Conservation (phyloP, 257 asterid species). For the Cynanchum wilfordii region DNA sequence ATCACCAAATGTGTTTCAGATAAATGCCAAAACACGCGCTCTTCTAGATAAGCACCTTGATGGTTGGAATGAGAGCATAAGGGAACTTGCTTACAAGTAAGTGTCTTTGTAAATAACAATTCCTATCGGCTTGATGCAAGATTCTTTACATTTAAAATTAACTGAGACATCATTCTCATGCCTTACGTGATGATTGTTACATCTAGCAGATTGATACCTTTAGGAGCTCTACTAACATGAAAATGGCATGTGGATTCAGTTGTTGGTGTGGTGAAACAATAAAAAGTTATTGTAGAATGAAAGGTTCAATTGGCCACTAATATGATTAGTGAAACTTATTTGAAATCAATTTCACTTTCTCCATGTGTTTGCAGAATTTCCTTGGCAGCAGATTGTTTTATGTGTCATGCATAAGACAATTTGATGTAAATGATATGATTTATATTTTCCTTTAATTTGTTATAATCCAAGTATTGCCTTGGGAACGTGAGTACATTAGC, state of each 20-base stretch:
- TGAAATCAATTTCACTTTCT: not conserved
- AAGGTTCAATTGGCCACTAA: not conserved
- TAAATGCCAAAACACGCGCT: slow-evolving; percentile 69
- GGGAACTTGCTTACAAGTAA: slow-evolving; percentile 94
- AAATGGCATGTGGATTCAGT: not conserved
- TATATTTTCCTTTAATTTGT: not conserved
- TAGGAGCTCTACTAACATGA: not conserved
- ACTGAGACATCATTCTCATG: not conserved
- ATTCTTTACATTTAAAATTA: not conserved
- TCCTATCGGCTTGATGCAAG: not conserved
- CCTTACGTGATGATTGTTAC: not conserved
- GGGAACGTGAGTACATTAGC: not conserved
- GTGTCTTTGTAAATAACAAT: slow-evolving; percentile 17
- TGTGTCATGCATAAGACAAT: not conserved
- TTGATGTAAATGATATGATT: not conserved
- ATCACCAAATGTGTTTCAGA: slow-evolving; percentile 90
- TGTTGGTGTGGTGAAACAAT: not conserved
- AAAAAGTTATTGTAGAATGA: not conserved
- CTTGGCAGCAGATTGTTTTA: not conserved
- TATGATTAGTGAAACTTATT: not conserved
- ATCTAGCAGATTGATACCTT: not conserved
- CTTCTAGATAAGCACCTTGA: slow-evolving; percentile 86
- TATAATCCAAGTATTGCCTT: not conserved
- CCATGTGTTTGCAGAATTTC: not conserved
- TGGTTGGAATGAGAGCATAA: slow-evolving; percentile 88